phyloP scores from a whole-genome alignment of 305 asterid genomes.

The Rubia occidens region DNA sequence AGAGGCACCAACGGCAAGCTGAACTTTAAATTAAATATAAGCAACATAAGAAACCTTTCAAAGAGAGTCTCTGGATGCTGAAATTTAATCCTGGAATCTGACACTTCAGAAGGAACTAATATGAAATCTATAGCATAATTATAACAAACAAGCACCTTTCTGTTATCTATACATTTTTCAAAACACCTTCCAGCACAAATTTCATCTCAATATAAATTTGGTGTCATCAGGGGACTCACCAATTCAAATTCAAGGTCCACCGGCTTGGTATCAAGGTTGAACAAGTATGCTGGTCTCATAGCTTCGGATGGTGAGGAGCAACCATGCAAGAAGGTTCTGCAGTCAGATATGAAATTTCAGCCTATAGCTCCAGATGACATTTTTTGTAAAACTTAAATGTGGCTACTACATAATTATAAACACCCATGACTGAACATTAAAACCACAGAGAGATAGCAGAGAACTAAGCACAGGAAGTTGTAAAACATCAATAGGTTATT shows the following conservation, averaged over 20 bases:
- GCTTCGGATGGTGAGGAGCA: constrained; percentile 37
- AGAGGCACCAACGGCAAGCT: not conserved
- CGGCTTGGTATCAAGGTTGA: constrained; percentile 34
- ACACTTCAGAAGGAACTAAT: constrained; percentile 6
- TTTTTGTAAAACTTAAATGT: not conserved
- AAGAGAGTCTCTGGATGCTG: not conserved
- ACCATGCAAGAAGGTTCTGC: constrained; percentile 45
- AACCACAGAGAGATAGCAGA: not conserved
- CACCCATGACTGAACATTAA: not conserved
- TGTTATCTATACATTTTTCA: not conserved
- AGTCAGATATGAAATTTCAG: constrained; percentile 20
- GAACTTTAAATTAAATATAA: not conserved
- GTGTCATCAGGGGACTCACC: constrained; percentile 35
- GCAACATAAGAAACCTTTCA: not conserved
- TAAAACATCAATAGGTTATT: not conserved
- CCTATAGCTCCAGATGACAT: not conserved
- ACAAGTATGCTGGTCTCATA: constrained; percentile 26
- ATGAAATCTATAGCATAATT: not conserved
- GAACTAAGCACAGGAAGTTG: not conserved
- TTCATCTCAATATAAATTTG: not conserved
- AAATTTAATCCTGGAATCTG: not conserved
- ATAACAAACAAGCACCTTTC: not conserved
- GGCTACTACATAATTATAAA: not conserved
- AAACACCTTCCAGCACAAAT: not conserved
- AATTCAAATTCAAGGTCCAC: constrained; percentile 32